Evolutionary conservation across 2,329 filamentous ascomycete species (phyloP).

Genomic region (Colletotrichum filicis): DNA sequence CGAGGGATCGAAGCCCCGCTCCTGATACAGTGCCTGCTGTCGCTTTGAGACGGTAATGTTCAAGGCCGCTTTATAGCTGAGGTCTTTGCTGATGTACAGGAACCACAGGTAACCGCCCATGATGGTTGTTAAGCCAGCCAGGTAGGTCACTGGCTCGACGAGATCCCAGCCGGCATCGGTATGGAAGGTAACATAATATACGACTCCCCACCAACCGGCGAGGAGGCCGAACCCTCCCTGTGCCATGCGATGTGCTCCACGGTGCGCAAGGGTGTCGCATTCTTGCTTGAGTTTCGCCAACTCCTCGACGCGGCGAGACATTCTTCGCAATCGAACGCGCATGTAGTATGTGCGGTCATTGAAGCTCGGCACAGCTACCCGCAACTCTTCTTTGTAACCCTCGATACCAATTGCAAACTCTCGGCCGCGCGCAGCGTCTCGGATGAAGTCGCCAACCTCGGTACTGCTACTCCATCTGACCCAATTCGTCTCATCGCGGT

Average conservation of each 20-base stretch:
- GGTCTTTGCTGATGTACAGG: constrained; percentile 89
- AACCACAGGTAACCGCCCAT: constrained; percentile 96
- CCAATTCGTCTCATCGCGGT: constrained; percentile 62
- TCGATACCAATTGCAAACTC: constrained; percentile 90
- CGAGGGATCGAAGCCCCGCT: constrained; percentile 78
- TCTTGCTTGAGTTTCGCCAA: constrained; percentile 82
- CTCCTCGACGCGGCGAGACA: constrained; percentile 73
- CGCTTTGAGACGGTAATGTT: constrained; percentile 86
- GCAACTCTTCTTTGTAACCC: constrained; percentile 72
- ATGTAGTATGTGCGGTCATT: constrained; percentile 91
- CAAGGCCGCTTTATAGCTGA: constrained; percentile 87
- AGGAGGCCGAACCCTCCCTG: constrained; percentile 82
- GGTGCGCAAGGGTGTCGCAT: constrained; percentile 82
- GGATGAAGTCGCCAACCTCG: constrained; percentile 93
- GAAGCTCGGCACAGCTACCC: constrained; percentile 87
- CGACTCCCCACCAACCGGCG: constrained; percentile 82
- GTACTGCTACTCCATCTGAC: constrained; percentile 90
- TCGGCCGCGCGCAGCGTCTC: constrained; percentile 84
- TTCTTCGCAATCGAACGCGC: constrained; percentile 78
- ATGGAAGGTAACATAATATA: constrained; percentile 78
- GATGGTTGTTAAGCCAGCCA: constrained; percentile 85
- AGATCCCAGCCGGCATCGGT: constrained; percentile 90
- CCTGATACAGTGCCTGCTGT: constrained; percentile 80
- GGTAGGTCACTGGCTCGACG: constrained; percentile 91
- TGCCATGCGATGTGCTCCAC: constrained; percentile 81